Conservation (phyloP, 139 green algal genomes). For the Raphidocelis subcapitata region DNA sequence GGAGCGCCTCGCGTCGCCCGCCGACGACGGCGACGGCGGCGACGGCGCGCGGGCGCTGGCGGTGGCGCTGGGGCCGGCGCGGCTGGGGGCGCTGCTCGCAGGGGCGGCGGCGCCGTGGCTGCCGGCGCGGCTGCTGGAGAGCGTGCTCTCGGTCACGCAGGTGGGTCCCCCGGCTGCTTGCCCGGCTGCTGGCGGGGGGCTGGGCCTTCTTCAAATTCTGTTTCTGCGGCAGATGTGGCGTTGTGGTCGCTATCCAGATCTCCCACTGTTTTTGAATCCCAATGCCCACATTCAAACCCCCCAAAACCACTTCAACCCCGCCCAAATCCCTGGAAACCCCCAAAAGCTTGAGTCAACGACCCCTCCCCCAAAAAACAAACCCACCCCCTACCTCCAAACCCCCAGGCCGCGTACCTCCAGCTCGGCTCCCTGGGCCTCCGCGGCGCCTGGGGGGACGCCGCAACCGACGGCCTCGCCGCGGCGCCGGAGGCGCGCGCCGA, state of each 20-base stretch:
- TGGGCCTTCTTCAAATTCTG: not conserved
- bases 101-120: not conserved
- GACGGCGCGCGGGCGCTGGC: constrained; percentile 15
- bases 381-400: not conserved
- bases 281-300: too few species aligned
- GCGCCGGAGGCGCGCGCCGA: constrained; percentile 1
- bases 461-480: not conserved
- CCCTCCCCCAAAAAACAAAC: too few species aligned
- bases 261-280: too few species aligned
- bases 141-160: not conserved
- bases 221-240: too few species aligned
- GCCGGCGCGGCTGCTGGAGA: constrained; percentile 8
- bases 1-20: not conserved
- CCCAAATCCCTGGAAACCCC: too few species aligned
- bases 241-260: too few species aligned
- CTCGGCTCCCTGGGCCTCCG: constrained; percentile 5
- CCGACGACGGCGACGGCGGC: not conserved
- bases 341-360: too few species aligned
- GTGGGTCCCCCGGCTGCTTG: too few species aligned
- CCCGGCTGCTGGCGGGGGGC: not conserved
- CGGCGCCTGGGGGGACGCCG: constrained; percentile 6
- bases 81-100: constrained; percentile 1
- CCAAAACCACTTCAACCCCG: too few species aligned
- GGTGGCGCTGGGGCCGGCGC: not conserved
- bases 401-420: constrained; percentile 13